Conservation (phyloP, 1,139 yeast genomes). For the Blastobotrys proliferans region DNA sequence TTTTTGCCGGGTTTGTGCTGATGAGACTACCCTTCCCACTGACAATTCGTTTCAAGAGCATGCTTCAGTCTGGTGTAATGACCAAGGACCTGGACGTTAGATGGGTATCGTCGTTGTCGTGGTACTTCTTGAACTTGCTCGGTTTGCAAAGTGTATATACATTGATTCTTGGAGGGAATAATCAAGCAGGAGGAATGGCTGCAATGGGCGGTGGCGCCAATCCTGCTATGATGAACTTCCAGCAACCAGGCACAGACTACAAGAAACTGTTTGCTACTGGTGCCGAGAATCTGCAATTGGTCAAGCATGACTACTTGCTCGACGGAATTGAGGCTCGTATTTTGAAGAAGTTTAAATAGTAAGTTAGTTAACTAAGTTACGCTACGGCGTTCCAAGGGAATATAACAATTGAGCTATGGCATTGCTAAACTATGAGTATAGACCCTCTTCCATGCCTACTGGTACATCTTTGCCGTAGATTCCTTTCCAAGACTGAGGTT, state of each 20-base stretch:
- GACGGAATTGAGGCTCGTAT: conserved; percentile 67
- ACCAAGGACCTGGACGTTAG: conserved; percentile 84
- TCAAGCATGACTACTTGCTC: conserved; percentile 54
- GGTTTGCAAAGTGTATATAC: conserved; percentile 83
- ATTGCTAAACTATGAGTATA: conserved; percentile 48
- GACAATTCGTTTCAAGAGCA: conserved; percentile 82
- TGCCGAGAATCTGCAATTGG: conserved; percentile 72
- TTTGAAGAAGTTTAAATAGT: conserved; percentile 25
- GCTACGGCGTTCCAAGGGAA: background rate
- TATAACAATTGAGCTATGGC: background rate
- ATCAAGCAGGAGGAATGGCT: conserved; percentile 40
- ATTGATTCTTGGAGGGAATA: conserved; percentile 57
- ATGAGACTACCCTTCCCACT: conserved; percentile 80
- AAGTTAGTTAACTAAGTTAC: background rate
- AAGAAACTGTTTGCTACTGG: conserved; percentile 58
- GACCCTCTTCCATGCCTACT: conserved; percentile 68
- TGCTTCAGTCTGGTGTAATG: conserved; percentile 84
- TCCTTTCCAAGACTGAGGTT: conserved; percentile 80
- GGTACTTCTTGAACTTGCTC: conserved; percentile 88
- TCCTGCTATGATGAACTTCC: conserved; percentile 34
- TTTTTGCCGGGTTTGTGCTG: conserved; percentile 87
- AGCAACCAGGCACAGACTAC: conserved; percentile 47
- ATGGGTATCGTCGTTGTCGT: conserved; percentile 95
- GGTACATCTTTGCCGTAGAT: conserved; percentile 78
- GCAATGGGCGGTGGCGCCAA: conserved; percentile 24